These are phyloP conservation scores for Penicillium parvum DNA, from an alignment of 495 filamentous ascomycete species.

Conservation along the genomic window DNA sequence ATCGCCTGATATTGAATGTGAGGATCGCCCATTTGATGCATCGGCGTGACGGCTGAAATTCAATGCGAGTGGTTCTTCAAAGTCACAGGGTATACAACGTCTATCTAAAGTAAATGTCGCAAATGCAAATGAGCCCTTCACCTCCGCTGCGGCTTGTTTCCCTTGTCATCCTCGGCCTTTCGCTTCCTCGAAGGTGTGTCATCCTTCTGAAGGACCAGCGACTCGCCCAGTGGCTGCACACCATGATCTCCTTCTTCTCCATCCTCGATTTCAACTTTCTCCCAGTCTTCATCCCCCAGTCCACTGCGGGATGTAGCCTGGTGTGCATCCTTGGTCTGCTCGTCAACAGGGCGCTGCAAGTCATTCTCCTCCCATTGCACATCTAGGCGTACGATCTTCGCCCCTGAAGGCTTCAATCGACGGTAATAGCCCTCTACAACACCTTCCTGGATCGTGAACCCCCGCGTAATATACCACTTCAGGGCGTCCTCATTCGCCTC, in stretches of 20 bases:
- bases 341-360: neutral
- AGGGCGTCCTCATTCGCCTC: slow-evolving; percentile 82
- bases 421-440: slow-evolving; percentile 77
- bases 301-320: slow-evolving; percentile 1
- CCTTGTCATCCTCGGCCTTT: slow-evolving; percentile 34
- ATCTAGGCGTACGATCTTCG: slow-evolving; percentile 63
- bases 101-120: slow-evolving; percentile 1
- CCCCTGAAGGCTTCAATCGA: slow-evolving; percentile 73
- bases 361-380: slow-evolving; percentile 26
- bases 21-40: no score
- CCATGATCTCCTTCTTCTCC: slow-evolving; percentile 36
- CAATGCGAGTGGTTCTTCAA: no score
- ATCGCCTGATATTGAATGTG: no score
- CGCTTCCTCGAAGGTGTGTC: slow-evolving; percentile 31
- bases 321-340: neutral
- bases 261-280: slow-evolving; percentile 42
- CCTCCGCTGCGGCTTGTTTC: slow-evolving; percentile 5
- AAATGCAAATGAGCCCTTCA: slow-evolving; percentile 6
- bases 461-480: slow-evolving; percentile 80
- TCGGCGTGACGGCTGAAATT: no score
- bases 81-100: slow-evolving; percentile 13
- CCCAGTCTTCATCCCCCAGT: slow-evolving; percentile 40
- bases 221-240: slow-evolving; percentile 30
- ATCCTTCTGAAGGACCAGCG: slow-evolving; percentile 26
- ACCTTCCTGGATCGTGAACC: slow-evolving; percentile 59